Base-by-base conservation (phyloP, 108 stramenopile species). In the Mediolabrus comicus region DNA sequence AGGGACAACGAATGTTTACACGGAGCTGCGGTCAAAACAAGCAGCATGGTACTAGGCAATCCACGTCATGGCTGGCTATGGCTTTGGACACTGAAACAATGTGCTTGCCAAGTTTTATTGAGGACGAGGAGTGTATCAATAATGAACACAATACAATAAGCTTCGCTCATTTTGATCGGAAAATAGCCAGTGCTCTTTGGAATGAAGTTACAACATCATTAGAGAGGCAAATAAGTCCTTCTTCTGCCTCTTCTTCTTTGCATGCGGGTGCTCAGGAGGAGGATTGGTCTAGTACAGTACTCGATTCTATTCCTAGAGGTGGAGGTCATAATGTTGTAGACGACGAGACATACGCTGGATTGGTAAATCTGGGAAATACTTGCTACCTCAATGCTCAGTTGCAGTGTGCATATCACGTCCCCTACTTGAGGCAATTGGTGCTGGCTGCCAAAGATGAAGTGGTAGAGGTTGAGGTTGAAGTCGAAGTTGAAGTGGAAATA, bases 331-430 rank as follows among this genome's bases (percentile, higher is more conserved):
- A 66, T n/a, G 34, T 28, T 41, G 30, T 13, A 30, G 46, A 49
- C 22, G 19, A 49, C 17, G 22, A 49, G 46, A 22, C 46, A 24
- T 49, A 49, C 6, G 46, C 56, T 16, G 56, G 56, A 57, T 53
- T 95, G n/a, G 75, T 77, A 34, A 95, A 95, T 62, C 66, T 95
- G 16, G 94, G 94, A 27, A 95, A 95, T 53, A 95, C 94, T 0
- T 95, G 94, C 59, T 95, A 90, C 81, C 88, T 91, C 81, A 92
- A 91, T 69, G 87, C 90, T 22, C 84, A 89, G 13, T 69, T 95
- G 0, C 91, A 95, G 67, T 87, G 88, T 67, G 90, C 90, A 0
- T 94, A 83, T 80, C 92, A 94, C 54, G 88, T 94, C 27, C 92
- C 92, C 11, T 59, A 61, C 2, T 61, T 92, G 17, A 72, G 89